These are phyloP conservation scores for Daldinia sp. DNA, from an alignment of 2,329 filamentous ascomycete genomes.

Conservation along the genomic window DNA sequence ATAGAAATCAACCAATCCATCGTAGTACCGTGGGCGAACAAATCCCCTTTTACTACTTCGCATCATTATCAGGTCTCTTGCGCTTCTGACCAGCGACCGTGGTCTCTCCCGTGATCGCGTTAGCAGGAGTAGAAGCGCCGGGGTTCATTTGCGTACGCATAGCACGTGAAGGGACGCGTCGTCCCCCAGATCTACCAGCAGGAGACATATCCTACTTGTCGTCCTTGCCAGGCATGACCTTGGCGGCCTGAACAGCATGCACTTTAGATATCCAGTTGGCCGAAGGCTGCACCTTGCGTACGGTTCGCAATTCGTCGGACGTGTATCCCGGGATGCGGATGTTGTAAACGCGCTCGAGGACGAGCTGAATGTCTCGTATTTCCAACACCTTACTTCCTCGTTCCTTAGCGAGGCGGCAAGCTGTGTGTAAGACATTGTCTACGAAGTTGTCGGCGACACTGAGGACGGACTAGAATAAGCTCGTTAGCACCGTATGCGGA, in stretches of 20 bases:
- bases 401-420: slow-evolving; percentile 93
- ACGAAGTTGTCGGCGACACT: slow-evolving; percentile 94
- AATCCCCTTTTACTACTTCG: neutral
- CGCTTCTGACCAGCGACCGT: slow-evolving; percentile 1
- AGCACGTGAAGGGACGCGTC: neutral
- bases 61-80: neutral
- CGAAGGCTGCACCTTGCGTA: slow-evolving; percentile 91
- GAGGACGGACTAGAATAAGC: slow-evolving; percentile 76
- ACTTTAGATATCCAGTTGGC: slow-evolving; percentile 95
- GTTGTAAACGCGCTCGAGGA: slow-evolving; percentile 87
- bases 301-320: slow-evolving; percentile 92
- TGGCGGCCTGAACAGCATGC: slow-evolving; percentile 94
- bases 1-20: neutral
- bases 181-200: slow-evolving; percentile 18
- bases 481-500: slow-evolving; percentile 13
- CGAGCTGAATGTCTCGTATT: slow-evolving; percentile 85
- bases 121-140: neutral
- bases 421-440: slow-evolving; percentile 86
- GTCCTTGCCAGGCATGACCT: slow-evolving; percentile 76
- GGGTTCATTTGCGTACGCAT: neutral
- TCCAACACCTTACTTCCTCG: slow-evolving; percentile 91
- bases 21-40: neutral
- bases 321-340: slow-evolving; percentile 95
- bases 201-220: slow-evolving; percentile 56
- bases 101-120: neutral